These are phyloP conservation scores for Saccharomyces hybrid DNA, from an alignment of 1,139 yeast genomes.

Conservation along the genomic window DNA sequence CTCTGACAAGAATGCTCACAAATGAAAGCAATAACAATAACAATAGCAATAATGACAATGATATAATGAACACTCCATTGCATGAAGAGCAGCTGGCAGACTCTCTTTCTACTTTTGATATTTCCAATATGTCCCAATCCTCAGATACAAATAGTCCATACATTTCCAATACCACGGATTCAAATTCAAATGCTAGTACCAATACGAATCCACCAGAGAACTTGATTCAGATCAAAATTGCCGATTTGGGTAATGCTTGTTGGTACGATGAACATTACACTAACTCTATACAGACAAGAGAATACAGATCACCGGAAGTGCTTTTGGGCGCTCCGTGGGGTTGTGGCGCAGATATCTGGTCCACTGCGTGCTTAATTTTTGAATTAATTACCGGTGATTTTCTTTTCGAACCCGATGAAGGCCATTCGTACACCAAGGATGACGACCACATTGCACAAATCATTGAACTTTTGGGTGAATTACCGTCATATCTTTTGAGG, in stretches of 20 bases:
- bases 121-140: conserved; percentile 34
- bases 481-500: conserved; percentile 43
- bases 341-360: conserved; percentile 69
- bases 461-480: conserved; percentile 53
- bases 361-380: conserved; percentile 60
- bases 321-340: conserved; percentile 60
- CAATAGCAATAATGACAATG: neutral
- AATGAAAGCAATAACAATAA: neutral
- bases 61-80: neutral
- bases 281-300: conserved; percentile 67
- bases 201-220: conserved; percentile 12
- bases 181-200: neutral
- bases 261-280: conserved; percentile 61
- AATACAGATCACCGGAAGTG: conserved; percentile 67
- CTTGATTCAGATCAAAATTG: conserved; percentile 49
- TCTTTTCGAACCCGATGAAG: conserved; percentile 54
- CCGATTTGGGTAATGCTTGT: conserved; percentile 72
- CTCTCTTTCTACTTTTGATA: conserved; percentile 29
- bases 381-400: conserved; percentile 72
- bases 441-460: conserved; percentile 74
- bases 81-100: conserved; percentile 14
- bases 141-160: neutral
- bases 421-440: conserved; percentile 48
- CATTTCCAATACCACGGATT: neutral
- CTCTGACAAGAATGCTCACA: neutral